A percentile compares a stretch with the other conserved stretches of the same genome.
phyloP scores from a whole-genome alignment of 345 rosid species.

The Acer yangbiense region DNA sequence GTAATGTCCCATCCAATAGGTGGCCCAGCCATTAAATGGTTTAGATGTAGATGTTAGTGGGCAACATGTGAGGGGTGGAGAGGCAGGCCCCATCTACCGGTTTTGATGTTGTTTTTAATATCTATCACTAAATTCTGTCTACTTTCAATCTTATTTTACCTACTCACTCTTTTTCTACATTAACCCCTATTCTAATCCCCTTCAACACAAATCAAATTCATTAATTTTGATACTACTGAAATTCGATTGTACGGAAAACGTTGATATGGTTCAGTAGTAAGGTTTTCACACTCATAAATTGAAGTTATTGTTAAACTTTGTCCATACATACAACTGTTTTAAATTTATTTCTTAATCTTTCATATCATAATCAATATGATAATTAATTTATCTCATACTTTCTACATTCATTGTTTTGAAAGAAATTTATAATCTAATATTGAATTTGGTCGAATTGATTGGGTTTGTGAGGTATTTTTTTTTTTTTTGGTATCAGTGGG shows the following conservation, averaged over 20 bases:
- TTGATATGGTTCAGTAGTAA: too few relatives aligned
- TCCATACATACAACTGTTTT: too few relatives aligned
- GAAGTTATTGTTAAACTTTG: background rate
- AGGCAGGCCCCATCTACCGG: slow-evolving; percentile 37
- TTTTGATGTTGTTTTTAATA: background rate
- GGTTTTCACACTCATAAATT: too few relatives aligned
- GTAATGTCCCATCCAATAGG: slow-evolving; percentile 39
- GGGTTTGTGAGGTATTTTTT: too few relatives aligned
- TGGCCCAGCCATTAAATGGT: slow-evolving; percentile 50
- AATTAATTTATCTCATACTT: too few relatives aligned
- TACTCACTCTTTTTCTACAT: too few relatives aligned
- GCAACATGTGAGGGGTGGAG: slow-evolving; percentile 50
- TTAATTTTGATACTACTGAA: background rate
- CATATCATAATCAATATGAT: too few relatives aligned
- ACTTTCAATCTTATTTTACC: background rate
- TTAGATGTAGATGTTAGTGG: slow-evolving; percentile 52
- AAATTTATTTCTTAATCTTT: background rate
- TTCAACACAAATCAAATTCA: background rate
- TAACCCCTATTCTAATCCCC: background rate
- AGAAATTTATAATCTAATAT: too few relatives aligned
- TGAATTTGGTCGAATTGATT: too few relatives aligned
- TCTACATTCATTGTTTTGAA: too few relatives aligned
- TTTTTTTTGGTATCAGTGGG: too few relatives aligned
- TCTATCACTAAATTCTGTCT: background rate
- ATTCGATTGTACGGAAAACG: too few relatives aligned